Evolutionary conservation across 2,329 filamentous ascomycete genomes (phyloP).

Genomic region (Venturia nashicola): DNA sequence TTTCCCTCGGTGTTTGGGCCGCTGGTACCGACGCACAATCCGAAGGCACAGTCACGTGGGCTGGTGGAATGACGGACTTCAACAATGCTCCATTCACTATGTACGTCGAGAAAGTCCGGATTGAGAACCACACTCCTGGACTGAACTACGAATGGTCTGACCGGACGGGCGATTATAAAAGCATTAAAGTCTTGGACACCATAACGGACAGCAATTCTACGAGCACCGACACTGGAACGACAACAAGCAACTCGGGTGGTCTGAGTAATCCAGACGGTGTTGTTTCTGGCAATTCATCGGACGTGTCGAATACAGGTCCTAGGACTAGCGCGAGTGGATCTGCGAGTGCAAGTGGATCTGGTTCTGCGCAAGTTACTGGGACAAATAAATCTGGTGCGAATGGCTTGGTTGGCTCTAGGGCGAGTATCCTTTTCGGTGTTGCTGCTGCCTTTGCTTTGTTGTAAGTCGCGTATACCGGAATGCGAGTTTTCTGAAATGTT

Average conservation of each 20-base stretch:
- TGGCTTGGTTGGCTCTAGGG: background rate
- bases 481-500: too few species aligned
- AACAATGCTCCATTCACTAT: slow-evolving; percentile 37
- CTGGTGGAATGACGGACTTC: slow-evolving; percentile 44
- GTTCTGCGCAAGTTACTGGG: background rate
- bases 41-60: slow-evolving; percentile 52
- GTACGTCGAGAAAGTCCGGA: slow-evolving; percentile 37
- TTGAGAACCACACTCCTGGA: slow-evolving; percentile 40
- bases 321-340: background rate
- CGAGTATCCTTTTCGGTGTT: background rate
- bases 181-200: slow-evolving; percentile 13
- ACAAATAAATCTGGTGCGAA: background rate
- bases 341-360: background rate
- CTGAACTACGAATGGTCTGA: slow-evolving; percentile 39
- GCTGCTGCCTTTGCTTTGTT: background rate
- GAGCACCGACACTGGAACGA: slow-evolving; percentile 15
- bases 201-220: slow-evolving; percentile 10
- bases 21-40: slow-evolving; percentile 34
- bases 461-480: too few species aligned
- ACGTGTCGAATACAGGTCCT: background rate
- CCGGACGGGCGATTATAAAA: slow-evolving; percentile 28
- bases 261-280: background rate
- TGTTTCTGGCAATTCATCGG: background rate
- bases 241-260: slow-evolving; percentile 15
- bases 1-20: slow-evolving; percentile 33